phyloP scores from a whole-genome alignment of 805 yeast species.

The Sugiyamaella smithiae region DNA sequence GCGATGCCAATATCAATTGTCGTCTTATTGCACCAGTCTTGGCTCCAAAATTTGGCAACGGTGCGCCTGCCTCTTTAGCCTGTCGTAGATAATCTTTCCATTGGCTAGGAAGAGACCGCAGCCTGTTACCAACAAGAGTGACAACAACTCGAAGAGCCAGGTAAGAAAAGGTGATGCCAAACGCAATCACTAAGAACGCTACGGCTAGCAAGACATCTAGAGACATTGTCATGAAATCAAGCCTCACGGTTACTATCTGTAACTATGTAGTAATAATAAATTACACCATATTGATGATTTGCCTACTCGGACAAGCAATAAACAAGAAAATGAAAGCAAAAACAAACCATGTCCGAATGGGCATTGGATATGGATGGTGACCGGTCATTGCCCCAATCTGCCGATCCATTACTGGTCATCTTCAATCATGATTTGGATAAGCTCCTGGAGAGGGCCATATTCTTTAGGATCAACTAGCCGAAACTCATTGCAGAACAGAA shows the following conservation, averaged over 20 bases:
- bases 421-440: constrained; percentile 66
- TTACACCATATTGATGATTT: no score
- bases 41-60: constrained; percentile 22
- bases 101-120: constrained; percentile 26
- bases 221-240: constrained; percentile 5
- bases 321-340: constrained; percentile 10
- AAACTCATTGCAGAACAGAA: constrained; percentile 82
- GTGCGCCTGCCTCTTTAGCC: constrained; percentile 22
- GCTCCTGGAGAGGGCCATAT: constrained; percentile 86
- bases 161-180: constrained; percentile 9
- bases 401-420: constrained; percentile 29
- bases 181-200: constrained; percentile 4
- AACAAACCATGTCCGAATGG: no score
- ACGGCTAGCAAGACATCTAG: constrained; percentile 12
- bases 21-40: constrained; percentile 38
- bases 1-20: constrained; percentile 36
- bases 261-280: constrained; percentile 1
- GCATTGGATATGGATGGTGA: no score
- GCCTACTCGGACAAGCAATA: no score
- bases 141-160: constrained; percentile 10
- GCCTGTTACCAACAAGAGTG: constrained; percentile 8
- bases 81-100: constrained; percentile 25
- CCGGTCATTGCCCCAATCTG: no score
- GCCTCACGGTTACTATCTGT: constrained; percentile 1
- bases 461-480: constrained; percentile 73